These are phyloP conservation scores for Pythium graminicola DNA, from an alignment of 352 stramenopile species.

Conservation along the genomic window DNA sequence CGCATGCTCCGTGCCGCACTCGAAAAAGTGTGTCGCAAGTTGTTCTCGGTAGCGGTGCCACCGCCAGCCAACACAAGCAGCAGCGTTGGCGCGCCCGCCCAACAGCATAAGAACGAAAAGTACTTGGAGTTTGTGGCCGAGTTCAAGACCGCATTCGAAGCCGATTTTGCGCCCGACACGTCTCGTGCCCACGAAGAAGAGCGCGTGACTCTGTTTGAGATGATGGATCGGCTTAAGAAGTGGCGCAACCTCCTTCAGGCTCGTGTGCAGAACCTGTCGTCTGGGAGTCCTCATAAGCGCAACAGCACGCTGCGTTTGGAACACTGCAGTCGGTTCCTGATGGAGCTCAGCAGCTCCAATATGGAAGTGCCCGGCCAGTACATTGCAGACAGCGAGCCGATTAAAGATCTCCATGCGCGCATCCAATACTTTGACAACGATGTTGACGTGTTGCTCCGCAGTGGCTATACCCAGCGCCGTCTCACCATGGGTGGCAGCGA, in stretches of 20 bases:
- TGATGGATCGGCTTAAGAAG: constrained; percentile 86
- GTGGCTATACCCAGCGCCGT: constrained; percentile 89
- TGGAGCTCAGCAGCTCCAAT: constrained; percentile 80
- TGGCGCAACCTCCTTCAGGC: constrained; percentile 88
- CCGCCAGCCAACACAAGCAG: constrained; percentile 1
- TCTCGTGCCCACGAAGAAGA: constrained; percentile 22
- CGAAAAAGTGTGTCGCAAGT: constrained; percentile 89
- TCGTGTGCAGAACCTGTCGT: constrained; percentile 66
- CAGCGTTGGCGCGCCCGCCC: constrained; percentile 24
- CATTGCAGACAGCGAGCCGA: constrained; percentile 85
- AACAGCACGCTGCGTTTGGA: constrained; percentile 64
- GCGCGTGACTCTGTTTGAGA: constrained; percentile 63
- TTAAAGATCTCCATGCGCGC: constrained; percentile 88
- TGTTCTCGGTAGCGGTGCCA: constrained; percentile 53
- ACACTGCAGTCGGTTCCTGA: constrained; percentile 83
- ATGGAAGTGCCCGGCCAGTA: constrained; percentile 92
- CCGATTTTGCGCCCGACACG: constrained; percentile 59
- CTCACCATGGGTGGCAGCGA: constrained; percentile 87
- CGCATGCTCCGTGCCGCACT: constrained; percentile 89
- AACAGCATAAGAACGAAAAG: constrained; percentile 85
- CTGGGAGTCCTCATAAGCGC: neutral
- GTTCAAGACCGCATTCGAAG: constrained; percentile 83
- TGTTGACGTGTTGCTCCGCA: constrained; percentile 76
- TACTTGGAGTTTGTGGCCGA: constrained; percentile 83
- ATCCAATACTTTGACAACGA: constrained; percentile 87